phyloP scores from a whole-genome alignment of 179 eudicot genomes.

The Dionaea muscipula region DNA sequence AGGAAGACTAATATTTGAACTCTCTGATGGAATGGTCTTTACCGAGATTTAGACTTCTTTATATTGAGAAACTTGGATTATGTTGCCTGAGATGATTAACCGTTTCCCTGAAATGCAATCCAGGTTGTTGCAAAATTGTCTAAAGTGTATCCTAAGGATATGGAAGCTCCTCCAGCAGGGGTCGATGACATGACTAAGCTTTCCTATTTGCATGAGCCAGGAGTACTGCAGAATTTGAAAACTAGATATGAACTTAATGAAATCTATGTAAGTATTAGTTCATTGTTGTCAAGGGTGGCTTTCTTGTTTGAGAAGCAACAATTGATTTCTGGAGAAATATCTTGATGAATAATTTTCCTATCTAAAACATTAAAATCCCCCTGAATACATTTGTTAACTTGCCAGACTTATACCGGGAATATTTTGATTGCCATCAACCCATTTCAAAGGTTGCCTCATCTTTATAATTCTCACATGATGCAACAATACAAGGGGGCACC shows the following conservation, averaged over 20 bases:
- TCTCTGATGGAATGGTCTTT: too few relatives aligned
- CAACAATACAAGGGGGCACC: slow-evolving; percentile 97
- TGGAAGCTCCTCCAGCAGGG: slow-evolving; percentile 94
- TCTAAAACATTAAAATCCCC: slow-evolving; percentile 4
- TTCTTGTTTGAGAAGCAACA: neutral
- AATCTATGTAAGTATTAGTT: slow-evolving; percentile 57
- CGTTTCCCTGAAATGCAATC: neutral
- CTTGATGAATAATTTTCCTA: neutral
- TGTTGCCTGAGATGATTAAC: too few relatives aligned
- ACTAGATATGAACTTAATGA: slow-evolving; percentile 90
- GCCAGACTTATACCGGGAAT: slow-evolving; percentile 91
- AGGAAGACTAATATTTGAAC: neutral
- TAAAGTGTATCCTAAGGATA: slow-evolving; percentile 70
- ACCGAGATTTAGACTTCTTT: too few relatives aligned
- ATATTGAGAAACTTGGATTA: too few relatives aligned
- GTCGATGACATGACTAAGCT: slow-evolving; percentile 98
- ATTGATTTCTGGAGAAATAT: neutral
- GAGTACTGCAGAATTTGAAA: slow-evolving; percentile 66
- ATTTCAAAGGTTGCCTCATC: slow-evolving; percentile 90
- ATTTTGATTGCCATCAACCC: slow-evolving; percentile 96
- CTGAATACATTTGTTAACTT: slow-evolving; percentile 13
- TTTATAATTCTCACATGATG: slow-evolving; percentile 91
- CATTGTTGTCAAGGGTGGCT: neutral
- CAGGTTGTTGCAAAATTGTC: slow-evolving; percentile 74
- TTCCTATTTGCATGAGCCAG: slow-evolving; percentile 93